These are phyloP conservation scores for Tolypocladium endophyticum DNA, from an alignment of 2,329 filamentous ascomycete genomes.

Conservation along the genomic window DNA sequence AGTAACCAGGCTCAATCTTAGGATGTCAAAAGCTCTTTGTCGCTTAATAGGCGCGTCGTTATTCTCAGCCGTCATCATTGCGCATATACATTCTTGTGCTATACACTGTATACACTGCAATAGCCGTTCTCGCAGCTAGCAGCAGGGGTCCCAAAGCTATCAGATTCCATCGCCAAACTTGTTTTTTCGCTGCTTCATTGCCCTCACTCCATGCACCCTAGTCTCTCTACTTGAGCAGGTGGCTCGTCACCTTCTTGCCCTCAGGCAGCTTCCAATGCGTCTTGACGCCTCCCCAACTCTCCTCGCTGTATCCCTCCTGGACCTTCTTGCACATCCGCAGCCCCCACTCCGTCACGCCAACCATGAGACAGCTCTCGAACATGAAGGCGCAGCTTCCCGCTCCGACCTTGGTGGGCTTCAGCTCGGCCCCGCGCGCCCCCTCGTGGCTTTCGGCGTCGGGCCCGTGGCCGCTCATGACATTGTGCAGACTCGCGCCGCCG, in stretches of 20 bases:
- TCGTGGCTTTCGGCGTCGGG: slow-evolving; percentile 47
- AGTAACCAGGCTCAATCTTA: no score
- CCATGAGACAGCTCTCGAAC: slow-evolving; percentile 60
- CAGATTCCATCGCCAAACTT: not conserved
- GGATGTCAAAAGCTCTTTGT: no score
- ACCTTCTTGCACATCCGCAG: slow-evolving; percentile 46
- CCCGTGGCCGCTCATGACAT: slow-evolving; percentile 59
- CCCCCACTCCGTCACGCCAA: slow-evolving; percentile 65
- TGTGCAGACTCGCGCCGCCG: slow-evolving; percentile 52
- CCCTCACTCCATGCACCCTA: not conserved
- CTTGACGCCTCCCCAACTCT: slow-evolving; percentile 66
- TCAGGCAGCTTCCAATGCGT: slow-evolving; percentile 46
- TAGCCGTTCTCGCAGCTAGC: not conserved
- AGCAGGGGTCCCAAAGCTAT: not conserved
- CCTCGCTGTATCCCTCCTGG: slow-evolving; percentile 40
- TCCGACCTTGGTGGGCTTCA: slow-evolving; percentile 48
- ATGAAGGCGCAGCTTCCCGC: slow-evolving; percentile 56
- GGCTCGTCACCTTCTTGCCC: slow-evolving; percentile 16
- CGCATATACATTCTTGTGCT: not conserved
- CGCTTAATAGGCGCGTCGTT: no score
- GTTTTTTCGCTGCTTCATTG: no score
- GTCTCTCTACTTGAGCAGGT: slow-evolving; percentile 5
- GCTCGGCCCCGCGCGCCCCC: slow-evolving; percentile 42
- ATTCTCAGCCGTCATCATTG: not conserved
- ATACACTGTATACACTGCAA: not conserved